Evolutionary conservation across 2,329 filamentous ascomycete genomes (phyloP).

Genomic region (Fusarium domesticum): DNA sequence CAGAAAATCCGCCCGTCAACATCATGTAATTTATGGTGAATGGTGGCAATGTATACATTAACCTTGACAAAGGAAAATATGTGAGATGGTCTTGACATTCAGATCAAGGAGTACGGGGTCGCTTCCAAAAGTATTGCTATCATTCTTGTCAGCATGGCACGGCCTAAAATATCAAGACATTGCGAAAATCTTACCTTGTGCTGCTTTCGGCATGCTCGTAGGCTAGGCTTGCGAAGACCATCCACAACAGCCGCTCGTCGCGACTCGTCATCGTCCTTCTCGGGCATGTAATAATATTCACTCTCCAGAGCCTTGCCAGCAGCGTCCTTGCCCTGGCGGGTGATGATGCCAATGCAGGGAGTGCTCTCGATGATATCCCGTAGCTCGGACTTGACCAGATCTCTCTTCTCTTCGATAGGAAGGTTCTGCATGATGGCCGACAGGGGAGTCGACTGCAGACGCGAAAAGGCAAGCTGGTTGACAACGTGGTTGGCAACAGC

Average conservation of each 20-base stretch:
- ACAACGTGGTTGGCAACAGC: constrained; percentile 77
- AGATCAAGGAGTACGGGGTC: constrained; percentile 55
- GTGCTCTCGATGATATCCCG: constrained; percentile 70
- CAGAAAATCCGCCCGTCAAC: constrained; percentile 9
- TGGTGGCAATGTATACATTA: constrained; percentile 8
- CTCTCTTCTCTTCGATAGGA: constrained; percentile 61
- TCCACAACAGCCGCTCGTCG: constrained; percentile 80
- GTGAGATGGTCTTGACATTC: constrained; percentile 6
- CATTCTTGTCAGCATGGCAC: constrained; percentile 15
- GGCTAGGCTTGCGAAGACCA: constrained; percentile 80
- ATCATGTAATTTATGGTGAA: constrained; percentile 1
- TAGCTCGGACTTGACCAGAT: constrained; percentile 61
- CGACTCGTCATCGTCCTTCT: constrained; percentile 75
- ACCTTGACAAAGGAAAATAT: constrained; percentile 8
- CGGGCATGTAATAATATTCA: constrained; percentile 95
- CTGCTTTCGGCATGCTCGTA: constrained; percentile 87
- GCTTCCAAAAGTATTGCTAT: constrained; percentile 70
- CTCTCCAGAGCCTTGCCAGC: constrained; percentile 90
- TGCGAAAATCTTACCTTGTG: constrained; percentile 72
- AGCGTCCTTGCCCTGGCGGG: constrained; percentile 89
- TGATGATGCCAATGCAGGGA: constrained; percentile 81
- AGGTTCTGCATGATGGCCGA: constrained; percentile 87
- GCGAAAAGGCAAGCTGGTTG: constrained; percentile 94
- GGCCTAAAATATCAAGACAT: neutral
- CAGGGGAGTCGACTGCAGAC: constrained; percentile 84